Evolutionary conservation across 176 grass and related monocot genomes (phyloP).

Genomic region (Otatea glauca): DNA sequence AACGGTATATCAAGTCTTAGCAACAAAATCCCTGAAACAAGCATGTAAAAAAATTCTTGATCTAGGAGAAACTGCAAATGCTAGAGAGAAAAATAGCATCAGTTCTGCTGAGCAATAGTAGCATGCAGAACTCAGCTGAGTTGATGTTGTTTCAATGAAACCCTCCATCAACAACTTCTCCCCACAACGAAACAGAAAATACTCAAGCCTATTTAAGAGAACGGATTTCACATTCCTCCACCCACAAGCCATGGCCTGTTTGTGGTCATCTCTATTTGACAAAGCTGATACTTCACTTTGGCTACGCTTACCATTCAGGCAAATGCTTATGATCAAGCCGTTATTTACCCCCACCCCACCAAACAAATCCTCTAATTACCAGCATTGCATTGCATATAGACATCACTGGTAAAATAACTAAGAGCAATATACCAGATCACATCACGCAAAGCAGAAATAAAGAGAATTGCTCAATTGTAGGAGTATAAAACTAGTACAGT

Average conservation of each 20-base stretch:
- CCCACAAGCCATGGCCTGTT: background rate
- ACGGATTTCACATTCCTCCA: background rate
- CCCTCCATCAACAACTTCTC: conserved; percentile 6
- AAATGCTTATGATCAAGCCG: background rate
- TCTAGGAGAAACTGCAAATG: background rate
- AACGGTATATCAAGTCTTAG: background rate
- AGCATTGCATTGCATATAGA: background rate
- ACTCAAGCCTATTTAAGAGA: background rate
- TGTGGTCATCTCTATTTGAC: background rate
- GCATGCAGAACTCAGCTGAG: background rate
- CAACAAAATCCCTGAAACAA: background rate
- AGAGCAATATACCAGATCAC: background rate
- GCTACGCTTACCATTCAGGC: background rate
- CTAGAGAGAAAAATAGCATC: background rate
- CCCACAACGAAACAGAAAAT: background rate
- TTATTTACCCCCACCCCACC: background rate
- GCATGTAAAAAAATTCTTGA: background rate
- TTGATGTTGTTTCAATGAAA: background rate
- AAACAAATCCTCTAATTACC: background rate
- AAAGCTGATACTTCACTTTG: background rate
- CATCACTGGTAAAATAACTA: background rate
- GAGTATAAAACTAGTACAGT: conserved; percentile 30
- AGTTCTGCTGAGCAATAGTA: background rate
- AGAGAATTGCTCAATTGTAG: background rate
- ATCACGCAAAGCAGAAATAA: background rate